phyloP scores from a whole-genome alignment of 106 monocot species.

The Chionographis japonica region DNA sequence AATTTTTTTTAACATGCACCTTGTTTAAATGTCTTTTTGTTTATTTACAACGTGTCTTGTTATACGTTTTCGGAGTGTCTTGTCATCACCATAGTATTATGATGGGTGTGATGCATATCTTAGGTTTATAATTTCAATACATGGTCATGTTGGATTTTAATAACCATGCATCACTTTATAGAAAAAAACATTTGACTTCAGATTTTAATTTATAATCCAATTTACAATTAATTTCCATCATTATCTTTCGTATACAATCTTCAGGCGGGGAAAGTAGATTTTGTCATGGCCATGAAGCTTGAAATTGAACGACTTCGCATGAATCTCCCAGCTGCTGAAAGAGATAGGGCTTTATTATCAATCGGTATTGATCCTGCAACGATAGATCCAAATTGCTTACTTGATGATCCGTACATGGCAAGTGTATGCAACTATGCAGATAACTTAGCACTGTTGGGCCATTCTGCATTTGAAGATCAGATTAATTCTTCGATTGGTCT shows the following conservation, averaged over 20 bases:
- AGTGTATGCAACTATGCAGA: conserved; percentile 61
- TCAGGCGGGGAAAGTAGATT: conserved; percentile 47
- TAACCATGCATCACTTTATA: background rate
- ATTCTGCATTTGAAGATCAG: conserved; percentile 68
- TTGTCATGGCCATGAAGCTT: conserved; percentile 74
- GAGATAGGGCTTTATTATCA: conserved; percentile 73
- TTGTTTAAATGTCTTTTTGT: too few relatives aligned
- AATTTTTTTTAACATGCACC: too few relatives aligned
- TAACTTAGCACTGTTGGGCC: conserved; percentile 64
- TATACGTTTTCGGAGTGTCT: too few relatives aligned
- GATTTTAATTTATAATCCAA: too few relatives aligned
- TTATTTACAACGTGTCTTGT: too few relatives aligned
- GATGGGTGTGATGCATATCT: too few relatives aligned
- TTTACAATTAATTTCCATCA: background rate
- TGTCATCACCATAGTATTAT: too few relatives aligned
- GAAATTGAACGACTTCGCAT: conserved; percentile 69
- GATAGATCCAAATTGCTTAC: conserved; percentile 79
- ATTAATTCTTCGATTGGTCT: conserved; percentile 84
- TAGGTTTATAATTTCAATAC: too few relatives aligned
- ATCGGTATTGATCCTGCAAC: conserved; percentile 75
- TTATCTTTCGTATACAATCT: background rate
- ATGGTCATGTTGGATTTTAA: too few relatives aligned
- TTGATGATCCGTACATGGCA: conserved; percentile 49
- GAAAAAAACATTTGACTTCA: background rate
- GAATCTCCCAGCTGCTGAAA: conserved; percentile 86